These are phyloP conservation scores for Berkeleyomyces basicola DNA, from an alignment of 2,329 filamentous ascomycete species.

Conservation along the genomic window DNA sequence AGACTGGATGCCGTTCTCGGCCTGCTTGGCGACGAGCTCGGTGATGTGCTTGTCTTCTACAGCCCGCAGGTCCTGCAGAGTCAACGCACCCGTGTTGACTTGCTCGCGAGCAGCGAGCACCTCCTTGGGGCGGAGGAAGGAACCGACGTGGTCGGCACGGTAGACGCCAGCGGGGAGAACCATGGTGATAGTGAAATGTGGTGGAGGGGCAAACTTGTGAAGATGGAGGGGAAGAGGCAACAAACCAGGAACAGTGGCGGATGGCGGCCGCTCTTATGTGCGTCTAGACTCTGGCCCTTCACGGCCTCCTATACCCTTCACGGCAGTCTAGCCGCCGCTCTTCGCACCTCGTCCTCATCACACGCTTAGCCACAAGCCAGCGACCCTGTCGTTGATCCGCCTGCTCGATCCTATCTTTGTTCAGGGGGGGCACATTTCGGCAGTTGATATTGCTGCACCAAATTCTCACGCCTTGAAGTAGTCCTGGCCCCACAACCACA, in stretches of 20 bases:
- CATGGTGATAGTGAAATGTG: neutral
- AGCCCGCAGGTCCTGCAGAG: slow-evolving; percentile 25
- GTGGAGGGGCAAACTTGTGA: neutral
- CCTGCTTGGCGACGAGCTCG: slow-evolving; percentile 48
- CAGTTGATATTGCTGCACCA: neutral
- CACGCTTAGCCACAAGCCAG: neutral
- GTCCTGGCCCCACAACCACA: neutral
- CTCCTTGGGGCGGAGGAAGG: slow-evolving; percentile 11
- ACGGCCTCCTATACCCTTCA: neutral
- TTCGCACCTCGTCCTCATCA: neutral
- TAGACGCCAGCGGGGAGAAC: slow-evolving; percentile 11
- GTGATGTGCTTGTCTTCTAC: slow-evolving; percentile 43
- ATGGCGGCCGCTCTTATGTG: neutral
- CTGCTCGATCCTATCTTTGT: neutral
- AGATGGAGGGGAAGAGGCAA: neutral
- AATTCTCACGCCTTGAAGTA: neutral
- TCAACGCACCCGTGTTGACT: slow-evolving; percentile 13
- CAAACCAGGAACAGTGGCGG: neutral
- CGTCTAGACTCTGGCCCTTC: neutral
- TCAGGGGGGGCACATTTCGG: neutral
- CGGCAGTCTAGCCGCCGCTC: neutral
- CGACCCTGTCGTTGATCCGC: neutral
- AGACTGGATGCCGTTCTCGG: slow-evolving; percentile 42
- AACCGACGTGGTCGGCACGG: slow-evolving; percentile 13
- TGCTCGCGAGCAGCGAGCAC: slow-evolving; percentile 10